These are phyloP conservation scores for Picochlorum sp. DNA, from an alignment of 139 green algal species.

Conservation along the genomic window DNA sequence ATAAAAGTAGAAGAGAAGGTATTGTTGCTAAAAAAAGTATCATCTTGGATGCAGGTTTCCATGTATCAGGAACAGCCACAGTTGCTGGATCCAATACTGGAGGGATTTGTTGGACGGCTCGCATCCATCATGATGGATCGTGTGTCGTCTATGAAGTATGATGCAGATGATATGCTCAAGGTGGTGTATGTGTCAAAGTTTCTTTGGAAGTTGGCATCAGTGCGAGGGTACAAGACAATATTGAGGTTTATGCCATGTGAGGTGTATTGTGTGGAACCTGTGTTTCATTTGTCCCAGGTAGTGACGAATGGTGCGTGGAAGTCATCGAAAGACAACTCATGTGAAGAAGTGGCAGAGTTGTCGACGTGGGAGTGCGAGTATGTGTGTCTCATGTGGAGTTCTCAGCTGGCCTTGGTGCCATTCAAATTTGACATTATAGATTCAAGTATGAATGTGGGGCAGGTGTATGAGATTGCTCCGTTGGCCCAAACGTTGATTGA, in stretches of 20 bases:
- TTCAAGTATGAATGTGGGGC: constrained; percentile 19
- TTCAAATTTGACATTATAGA: constrained; percentile 89
- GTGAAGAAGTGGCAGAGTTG: neutral
- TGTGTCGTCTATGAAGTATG: neutral
- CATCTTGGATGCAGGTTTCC: neutral
- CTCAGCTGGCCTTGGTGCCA: constrained; percentile 82
- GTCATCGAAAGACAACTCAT: neutral
- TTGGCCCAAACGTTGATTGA: constrained; percentile 43
- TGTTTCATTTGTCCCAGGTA: constrained; percentile 34
- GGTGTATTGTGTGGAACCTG: constrained; percentile 64
- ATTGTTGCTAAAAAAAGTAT: too few species aligned
- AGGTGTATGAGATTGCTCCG: neutral
- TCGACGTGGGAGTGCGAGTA: constrained; percentile 63
- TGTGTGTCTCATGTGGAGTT: constrained; percentile 90
- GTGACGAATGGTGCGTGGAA: neutral
- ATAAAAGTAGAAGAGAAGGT: too few species aligned
- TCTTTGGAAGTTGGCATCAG: constrained; percentile 66
- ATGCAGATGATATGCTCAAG: neutral
- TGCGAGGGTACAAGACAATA: constrained; percentile 83
- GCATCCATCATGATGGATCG: constrained; percentile 41
- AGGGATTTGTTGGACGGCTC: constrained; percentile 66
- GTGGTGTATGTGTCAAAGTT: constrained; percentile 32
- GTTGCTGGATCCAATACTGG: constrained; percentile 85
- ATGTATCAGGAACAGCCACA: constrained; percentile 94
- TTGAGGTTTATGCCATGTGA: constrained; percentile 84